A percentile compares a stretch with the other conserved stretches of the same genome.
Conservation (phyloP, 108 stramenopile genomes). For the Nitzschia sp. region DNA sequence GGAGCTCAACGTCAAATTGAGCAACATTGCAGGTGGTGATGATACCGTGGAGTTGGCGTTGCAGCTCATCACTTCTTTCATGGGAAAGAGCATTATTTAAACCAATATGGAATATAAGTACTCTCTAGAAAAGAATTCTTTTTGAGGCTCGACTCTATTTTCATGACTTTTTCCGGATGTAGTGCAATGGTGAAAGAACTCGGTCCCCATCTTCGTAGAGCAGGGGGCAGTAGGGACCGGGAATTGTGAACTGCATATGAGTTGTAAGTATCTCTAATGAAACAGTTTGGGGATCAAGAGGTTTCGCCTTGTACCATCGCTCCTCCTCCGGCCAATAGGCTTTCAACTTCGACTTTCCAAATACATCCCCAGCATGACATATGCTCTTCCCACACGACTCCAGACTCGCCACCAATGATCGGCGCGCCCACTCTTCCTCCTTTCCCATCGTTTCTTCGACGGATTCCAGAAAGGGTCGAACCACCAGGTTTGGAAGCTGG, state of each 20-base stretch:
- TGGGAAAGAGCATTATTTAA: conserved; percentile 83
- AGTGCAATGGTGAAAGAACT: conserved; percentile 14
- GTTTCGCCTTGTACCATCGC: conserved; percentile 15
- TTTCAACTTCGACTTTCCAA: conserved; percentile 2
- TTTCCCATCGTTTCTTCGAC: not conserved
- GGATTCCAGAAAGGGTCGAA: not conserved
- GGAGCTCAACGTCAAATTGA: conserved; percentile 92
- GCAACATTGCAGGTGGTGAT: conserved; percentile 68
- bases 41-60: conserved; percentile 85
- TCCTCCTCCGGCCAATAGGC: conserved; percentile 28
- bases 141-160: not conserved
- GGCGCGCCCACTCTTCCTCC: not conserved
- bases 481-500: not conserved
- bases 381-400: conserved; percentile 27
- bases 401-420: conserved; percentile 8
- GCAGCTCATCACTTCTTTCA: conserved; percentile 74
- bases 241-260: conserved; percentile 18
- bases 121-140: not conserved
- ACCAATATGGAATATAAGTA: not conserved
- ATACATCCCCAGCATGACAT: conserved; percentile 15
- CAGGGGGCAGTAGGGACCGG: conserved; percentile 30
- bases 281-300: conserved; percentile 11
- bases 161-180: conserved; percentile 13
- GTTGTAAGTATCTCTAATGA: conserved; percentile 17
- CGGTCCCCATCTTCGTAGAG: conserved; percentile 31